These are phyloP conservation scores for Austroboletus eburneus DNA, from an alignment of 768 basidiomycete genomes.

Conservation along the genomic window DNA sequence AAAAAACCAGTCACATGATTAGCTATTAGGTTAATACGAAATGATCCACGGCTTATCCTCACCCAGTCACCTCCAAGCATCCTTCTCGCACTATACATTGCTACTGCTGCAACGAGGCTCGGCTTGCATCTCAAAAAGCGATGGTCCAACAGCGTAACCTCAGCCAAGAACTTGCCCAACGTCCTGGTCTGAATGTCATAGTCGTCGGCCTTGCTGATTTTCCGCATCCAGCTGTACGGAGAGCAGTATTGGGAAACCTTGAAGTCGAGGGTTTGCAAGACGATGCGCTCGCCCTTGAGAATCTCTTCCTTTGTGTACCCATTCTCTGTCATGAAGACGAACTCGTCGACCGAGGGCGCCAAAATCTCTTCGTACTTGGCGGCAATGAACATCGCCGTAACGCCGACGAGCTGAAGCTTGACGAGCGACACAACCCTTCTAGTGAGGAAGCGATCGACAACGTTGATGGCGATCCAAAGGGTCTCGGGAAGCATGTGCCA, in stretches of 20 bases:
- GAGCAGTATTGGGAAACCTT: constrained; percentile 96
- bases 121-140: constrained; percentile 93
- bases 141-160: constrained; percentile 90
- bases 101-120: constrained; percentile 88
- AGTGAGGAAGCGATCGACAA: constrained; percentile 89
- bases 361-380: constrained; percentile 99
- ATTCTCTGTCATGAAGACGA: constrained; percentile 96
- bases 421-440: constrained; percentile 83
- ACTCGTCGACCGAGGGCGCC: constrained; percentile 96
- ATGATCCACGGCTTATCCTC: constrained; percentile 36
- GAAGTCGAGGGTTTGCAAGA: constrained; percentile 93
- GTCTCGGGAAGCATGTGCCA: constrained; percentile 99
- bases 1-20: constrained; percentile 34
- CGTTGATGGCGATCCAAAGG: constrained; percentile 98
- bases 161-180: constrained; percentile 94
- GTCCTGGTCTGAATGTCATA: constrained; percentile 98
- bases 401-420: constrained; percentile 94
- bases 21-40: background rate
- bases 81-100: constrained; percentile 92
- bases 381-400: constrained; percentile 98
- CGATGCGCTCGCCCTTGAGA: constrained; percentile 95
- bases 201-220: constrained; percentile 97
- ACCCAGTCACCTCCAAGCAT: constrained; percentile 98
- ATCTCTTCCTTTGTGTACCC: constrained; percentile 95
- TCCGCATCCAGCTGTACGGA: constrained; percentile 98